Evolutionary conservation across 1,284 basidiomycete genomes (phyloP).

Genomic region (Papiliotrema laurentii): DNA sequence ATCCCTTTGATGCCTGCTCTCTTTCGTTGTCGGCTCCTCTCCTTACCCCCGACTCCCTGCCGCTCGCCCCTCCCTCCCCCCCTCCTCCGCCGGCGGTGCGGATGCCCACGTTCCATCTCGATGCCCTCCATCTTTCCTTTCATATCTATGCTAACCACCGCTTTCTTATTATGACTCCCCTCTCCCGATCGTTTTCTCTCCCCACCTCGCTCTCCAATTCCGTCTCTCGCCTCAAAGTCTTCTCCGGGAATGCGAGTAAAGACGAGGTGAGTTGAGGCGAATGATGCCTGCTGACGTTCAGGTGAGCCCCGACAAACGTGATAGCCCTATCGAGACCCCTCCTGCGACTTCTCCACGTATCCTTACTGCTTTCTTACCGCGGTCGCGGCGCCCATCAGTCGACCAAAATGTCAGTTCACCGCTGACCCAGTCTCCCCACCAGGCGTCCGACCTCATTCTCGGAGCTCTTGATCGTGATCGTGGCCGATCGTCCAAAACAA

Average conservation of each 20-base stretch:
- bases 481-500: background rate
- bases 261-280: constrained; percentile 39
- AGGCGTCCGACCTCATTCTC: constrained; percentile 31
- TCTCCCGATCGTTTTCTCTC: constrained; percentile 41
- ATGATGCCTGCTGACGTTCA: background rate
- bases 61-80: background rate
- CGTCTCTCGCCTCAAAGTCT: constrained; percentile 45
- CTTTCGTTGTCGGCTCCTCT: background rate
- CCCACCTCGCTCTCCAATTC: constrained; percentile 40
- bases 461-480: constrained; percentile 33
- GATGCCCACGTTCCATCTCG: background rate
- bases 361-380: constrained; percentile 10
- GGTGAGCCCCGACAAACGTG: no score
- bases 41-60: background rate
- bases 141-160: background rate
- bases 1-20: background rate
- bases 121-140: background rate
- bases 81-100: background rate
- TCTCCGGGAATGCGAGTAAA: constrained; percentile 42
- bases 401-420: constrained; percentile 2
- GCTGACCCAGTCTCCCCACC: constrained; percentile 6
- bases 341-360: no score
- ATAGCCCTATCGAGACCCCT: no score
- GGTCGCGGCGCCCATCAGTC: no score
- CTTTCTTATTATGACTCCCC: constrained; percentile 31